Percentiles rank a stretch among this genome's conserved stretches.
phyloP scores from a whole-genome alignment of 148 eudicot genomes.

The Rhododendron mucronatum region DNA sequence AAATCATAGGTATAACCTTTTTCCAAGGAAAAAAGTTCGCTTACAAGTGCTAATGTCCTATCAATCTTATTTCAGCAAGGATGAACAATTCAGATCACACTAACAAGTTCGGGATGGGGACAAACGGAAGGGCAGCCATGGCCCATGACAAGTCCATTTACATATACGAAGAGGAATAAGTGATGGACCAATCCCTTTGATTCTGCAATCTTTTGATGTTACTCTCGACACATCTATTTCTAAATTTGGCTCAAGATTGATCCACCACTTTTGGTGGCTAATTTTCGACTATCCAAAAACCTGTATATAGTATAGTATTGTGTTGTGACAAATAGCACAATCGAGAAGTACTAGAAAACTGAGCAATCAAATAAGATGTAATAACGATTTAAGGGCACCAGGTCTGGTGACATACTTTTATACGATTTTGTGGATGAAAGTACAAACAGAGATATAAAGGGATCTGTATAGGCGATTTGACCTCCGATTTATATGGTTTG shows the following conservation, averaged over 20 bases:
- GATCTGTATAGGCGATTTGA: neutral
- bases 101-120: no score
- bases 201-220: constrained; percentile 32
- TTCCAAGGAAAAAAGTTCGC: no score
- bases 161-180: neutral
- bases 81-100: no score
- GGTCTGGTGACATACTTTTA: neutral
- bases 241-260: neutral
- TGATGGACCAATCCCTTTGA: constrained; percentile 22
- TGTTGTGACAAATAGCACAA: neutral
- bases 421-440: neutral
- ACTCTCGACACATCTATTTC: neutral
- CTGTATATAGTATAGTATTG: neutral
- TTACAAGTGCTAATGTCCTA: no score
- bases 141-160: no score
- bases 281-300: no score
- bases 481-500: neutral
- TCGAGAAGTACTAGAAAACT: neutral
- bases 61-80: no score
- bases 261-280: neutral
- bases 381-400: neutral
- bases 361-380: neutral
- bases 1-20: no score
- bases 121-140: no score
- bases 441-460: neutral